A percentile compares a stretch with the other conserved stretches of the same genome.
These are phyloP conservation scores for Colletotrichum australisinense DNA, from an alignment of 2,329 filamentous ascomycete genomes.

Conservation along the genomic window DNA sequence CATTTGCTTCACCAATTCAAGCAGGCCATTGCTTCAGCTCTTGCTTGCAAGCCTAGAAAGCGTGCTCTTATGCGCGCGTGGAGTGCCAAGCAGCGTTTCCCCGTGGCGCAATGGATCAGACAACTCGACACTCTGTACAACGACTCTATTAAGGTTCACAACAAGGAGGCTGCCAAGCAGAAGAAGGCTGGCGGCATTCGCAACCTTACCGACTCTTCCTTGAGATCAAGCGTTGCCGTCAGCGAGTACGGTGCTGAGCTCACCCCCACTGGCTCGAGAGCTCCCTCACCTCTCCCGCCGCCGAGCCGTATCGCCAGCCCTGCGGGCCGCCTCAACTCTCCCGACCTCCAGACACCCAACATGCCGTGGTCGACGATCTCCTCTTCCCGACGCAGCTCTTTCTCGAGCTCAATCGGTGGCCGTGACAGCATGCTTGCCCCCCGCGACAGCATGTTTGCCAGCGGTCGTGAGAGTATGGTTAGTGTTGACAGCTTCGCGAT, in stretches of 20 bases:
- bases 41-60: conserved; percentile 66
- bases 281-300: conserved; percentile 26
- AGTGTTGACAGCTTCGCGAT: conserved; percentile 43
- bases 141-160: conserved; percentile 65
- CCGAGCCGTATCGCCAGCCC: conserved; percentile 30
- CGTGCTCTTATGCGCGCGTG: conserved; percentile 73
- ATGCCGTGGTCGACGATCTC: conserved; percentile 29
- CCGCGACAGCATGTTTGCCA: conserved; percentile 5
- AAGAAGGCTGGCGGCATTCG: conserved; percentile 32
- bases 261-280: conserved; percentile 23
- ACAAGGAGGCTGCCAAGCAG: conserved; percentile 43
- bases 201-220: conserved; percentile 30
- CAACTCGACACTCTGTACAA: conserved; percentile 71
- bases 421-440: conserved; percentile 16
- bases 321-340: conserved; percentile 21
- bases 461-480: conserved; percentile 31
- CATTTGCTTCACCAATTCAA: conserved; percentile 75
- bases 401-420: conserved; percentile 29
- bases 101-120: conserved; percentile 74
- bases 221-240: conserved; percentile 27
- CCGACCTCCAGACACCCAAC: conserved; percentile 30
- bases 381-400: conserved; percentile 32
- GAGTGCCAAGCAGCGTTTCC: conserved; percentile 74
- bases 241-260: conserved; percentile 28
- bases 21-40: conserved; percentile 69